phyloP scores from a whole-genome alignment of 1,284 basidiomycete species.

The Butyriboletus appendiculatus region DNA sequence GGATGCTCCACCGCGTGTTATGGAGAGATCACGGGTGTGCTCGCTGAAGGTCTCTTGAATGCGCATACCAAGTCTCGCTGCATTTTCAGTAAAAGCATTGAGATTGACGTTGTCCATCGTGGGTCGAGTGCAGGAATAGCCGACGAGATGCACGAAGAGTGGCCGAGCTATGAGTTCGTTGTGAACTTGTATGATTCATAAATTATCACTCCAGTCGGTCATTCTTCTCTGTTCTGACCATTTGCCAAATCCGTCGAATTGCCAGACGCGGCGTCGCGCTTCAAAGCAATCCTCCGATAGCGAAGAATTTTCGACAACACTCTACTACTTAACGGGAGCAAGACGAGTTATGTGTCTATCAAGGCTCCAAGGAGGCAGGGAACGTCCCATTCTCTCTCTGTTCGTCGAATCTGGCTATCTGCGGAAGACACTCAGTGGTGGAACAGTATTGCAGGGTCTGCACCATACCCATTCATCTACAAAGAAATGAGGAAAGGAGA shows the following conservation, averaged over 20 bases:
- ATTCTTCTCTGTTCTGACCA: neutral
- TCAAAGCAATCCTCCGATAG: neutral
- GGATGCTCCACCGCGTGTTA: slow-evolving; percentile 54
- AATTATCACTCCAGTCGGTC: neutral
- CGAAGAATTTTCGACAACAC: neutral
- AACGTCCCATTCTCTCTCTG: slow-evolving; percentile 92
- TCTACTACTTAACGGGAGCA: slow-evolving; percentile 16
- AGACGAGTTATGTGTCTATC: slow-evolving; percentile 29
- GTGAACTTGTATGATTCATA: slow-evolving; percentile 7
- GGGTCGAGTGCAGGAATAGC: neutral
- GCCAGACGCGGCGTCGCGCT: neutral
- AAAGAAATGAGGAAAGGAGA: slow-evolving; percentile 16
- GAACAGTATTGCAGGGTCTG: neutral
- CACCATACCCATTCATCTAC: slow-evolving; percentile 83
- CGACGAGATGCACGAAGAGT: neutral
- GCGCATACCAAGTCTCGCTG: slow-evolving; percentile 73
- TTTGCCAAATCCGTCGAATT: slow-evolving; percentile 3
- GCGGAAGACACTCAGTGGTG: slow-evolving; percentile 15
- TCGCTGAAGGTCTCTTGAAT: slow-evolving; percentile 80
- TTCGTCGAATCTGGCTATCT: slow-evolving; percentile 90
- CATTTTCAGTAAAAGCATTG: slow-evolving; percentile 76
- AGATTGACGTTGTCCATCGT: slow-evolving; percentile 52
- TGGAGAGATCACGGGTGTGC: slow-evolving; percentile 69
- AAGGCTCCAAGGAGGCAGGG: slow-evolving; percentile 86
- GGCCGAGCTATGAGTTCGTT: slow-evolving; percentile 4